These are phyloP conservation scores for Suzukiozyma palmioleophila DNA, from an alignment of 1,139 yeast genomes.

Conservation along the genomic window DNA sequence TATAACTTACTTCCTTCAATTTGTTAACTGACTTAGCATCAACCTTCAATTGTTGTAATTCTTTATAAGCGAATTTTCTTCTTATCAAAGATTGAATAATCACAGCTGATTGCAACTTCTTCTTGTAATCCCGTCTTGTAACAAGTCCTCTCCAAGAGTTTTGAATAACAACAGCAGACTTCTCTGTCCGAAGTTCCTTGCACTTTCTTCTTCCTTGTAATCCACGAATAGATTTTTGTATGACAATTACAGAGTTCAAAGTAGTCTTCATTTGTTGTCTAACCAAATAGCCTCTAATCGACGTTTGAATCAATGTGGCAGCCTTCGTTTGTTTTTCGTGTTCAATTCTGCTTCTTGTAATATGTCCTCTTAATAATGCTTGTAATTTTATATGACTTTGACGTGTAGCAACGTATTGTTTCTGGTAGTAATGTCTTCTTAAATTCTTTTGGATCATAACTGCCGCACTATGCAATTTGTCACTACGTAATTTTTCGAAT, in stretches of 20 bases:
- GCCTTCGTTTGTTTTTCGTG: conserved; percentile 58
- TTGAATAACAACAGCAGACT: conserved; percentile 71
- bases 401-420: conserved; percentile 52
- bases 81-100: conserved; percentile 76
- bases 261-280: conserved; percentile 45
- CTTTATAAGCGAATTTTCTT: conserved; percentile 66
- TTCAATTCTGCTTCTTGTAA: conserved; percentile 55
- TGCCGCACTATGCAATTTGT: conserved; percentile 73
- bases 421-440: conserved; percentile 62
- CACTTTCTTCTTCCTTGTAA: conserved; percentile 50
- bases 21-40: conserved; percentile 92
- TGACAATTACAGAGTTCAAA: conserved; percentile 45
- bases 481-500: conserved; percentile 80
- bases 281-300: conserved; percentile 60
- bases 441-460: conserved; percentile 82
- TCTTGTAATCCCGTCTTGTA: conserved; percentile 44
- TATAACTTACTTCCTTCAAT: conserved; percentile 85
- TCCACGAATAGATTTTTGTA: conserved; percentile 74
- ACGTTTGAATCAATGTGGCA: conserved; percentile 69
- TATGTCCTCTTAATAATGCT: conserved; percentile 57
- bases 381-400: conserved; percentile 57
- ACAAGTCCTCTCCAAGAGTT: conserved; percentile 56
- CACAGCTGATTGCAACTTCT: conserved; percentile 50
- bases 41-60: conserved; percentile 58
- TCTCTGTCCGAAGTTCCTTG: conserved; percentile 44